Percentiles rank a stretch among this genome's conserved stretches.
These are phyloP conservation scores for Penicillium chermesinum DNA, from an alignment of 495 filamentous ascomycete species.

Conservation along the genomic window DNA sequence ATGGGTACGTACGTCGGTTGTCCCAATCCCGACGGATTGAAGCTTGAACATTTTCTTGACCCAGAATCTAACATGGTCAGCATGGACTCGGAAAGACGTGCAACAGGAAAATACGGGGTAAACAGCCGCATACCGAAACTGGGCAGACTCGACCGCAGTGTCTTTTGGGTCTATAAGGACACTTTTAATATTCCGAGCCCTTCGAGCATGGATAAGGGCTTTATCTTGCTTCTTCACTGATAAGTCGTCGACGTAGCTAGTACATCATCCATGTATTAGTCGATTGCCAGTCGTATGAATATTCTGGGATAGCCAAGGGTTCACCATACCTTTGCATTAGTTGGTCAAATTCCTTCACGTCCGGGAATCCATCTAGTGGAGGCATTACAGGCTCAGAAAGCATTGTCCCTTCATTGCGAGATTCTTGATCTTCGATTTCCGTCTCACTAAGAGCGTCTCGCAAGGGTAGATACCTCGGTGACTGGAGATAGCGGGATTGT, in stretches of 20 bases:
- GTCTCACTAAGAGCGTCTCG: constrained; percentile 31
- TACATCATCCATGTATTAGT: background rate
- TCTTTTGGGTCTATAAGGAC: constrained; percentile 52
- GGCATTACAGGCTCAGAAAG: constrained; percentile 42
- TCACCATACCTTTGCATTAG: constrained; percentile 47
- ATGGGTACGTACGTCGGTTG: constrained; percentile 35
- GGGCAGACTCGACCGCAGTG: constrained; percentile 54
- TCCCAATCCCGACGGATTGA: constrained; percentile 32
- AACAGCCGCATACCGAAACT: constrained; percentile 52
- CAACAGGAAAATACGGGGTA: background rate
- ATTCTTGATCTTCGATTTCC: constrained; percentile 44
- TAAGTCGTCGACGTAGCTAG: constrained; percentile 46
- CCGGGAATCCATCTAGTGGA: constrained; percentile 47
- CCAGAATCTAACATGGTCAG: constrained; percentile 47
- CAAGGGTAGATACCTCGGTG: constrained; percentile 31
- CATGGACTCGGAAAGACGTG: background rate
- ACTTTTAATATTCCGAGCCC: constrained; percentile 50
- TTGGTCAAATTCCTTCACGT: constrained; percentile 48
- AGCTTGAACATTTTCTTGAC: constrained; percentile 59
- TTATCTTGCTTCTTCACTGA: constrained; percentile 58
- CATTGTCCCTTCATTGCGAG: constrained; percentile 38
- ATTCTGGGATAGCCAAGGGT: background rate
- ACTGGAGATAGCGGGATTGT: constrained; percentile 33
- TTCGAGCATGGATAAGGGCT: constrained; percentile 50
- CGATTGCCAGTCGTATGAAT: background rate